Conservation (phyloP, 2,329 filamentous ascomycete genomes). For the Torrubiella hemipterigena region DNA sequence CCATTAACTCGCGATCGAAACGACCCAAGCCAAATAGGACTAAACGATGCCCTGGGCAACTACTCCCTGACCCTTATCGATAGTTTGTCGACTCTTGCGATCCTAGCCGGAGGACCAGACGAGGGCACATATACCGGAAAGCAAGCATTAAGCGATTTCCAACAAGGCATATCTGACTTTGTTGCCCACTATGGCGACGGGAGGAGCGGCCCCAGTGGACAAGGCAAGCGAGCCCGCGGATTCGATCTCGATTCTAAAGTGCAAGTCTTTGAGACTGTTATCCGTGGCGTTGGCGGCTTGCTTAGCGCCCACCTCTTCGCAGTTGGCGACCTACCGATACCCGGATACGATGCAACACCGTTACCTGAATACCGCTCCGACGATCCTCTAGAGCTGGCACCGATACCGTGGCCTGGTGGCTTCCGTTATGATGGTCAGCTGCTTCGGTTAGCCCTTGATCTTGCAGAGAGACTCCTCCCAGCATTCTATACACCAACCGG, state of each 20-base stretch:
- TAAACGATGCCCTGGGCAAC: conserved; percentile 94
- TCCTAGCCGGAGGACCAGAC: conserved; percentile 64
- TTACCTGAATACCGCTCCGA: conserved; percentile 14
- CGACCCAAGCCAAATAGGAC: conserved; percentile 68
- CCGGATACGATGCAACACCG: conserved; percentile 52
- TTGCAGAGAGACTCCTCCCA: conserved; percentile 73
- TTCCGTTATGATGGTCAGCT: conserved; percentile 84
- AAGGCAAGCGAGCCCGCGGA: conserved; percentile 61
- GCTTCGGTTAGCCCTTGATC: conserved; percentile 75
- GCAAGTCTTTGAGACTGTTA: conserved; percentile 96
- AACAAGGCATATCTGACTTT: conserved; percentile 63
- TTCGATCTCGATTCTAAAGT: conserved; percentile 98
- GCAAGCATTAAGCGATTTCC: conserved; percentile 58
- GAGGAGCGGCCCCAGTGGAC: conserved; percentile 51
- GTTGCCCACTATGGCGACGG: conserved; percentile 84
- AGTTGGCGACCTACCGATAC: conserved; percentile 77
- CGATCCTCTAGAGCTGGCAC: conserved; percentile 32
- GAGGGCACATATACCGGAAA: conserved; percentile 22
- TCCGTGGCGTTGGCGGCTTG: conserved; percentile 80
- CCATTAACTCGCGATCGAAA: conserved; percentile 74
- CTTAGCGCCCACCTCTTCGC: conserved; percentile 92
- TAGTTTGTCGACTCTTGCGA: conserved; percentile 85
- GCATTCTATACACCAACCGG: conserved; percentile 88
- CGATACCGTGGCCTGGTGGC: conserved; percentile 62
- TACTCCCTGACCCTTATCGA: conserved; percentile 95